Evolutionary conservation across 2,329 filamentous ascomycete genomes (phyloP).

Genomic region (Davidsoniella australis): DNA sequence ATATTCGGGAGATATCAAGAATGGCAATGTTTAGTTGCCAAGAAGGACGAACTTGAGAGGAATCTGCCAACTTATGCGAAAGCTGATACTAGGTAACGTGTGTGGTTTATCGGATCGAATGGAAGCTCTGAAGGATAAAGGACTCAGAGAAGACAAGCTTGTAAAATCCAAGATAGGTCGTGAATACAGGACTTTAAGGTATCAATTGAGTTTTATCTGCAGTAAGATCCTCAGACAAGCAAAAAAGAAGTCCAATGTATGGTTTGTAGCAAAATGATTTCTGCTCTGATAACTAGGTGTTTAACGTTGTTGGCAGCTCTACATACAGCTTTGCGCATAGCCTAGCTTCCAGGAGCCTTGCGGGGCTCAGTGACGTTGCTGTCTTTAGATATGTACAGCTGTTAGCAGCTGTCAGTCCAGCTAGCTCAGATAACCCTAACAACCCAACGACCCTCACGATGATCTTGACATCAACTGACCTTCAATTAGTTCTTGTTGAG

Average conservation of each 20-base stretch:
- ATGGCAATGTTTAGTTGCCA: background rate
- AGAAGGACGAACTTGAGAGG: background rate
- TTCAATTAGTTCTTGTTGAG: no score
- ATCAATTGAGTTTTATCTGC: no score
- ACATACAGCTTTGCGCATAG: background rate
- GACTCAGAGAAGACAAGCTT: background rate
- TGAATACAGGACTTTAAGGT: no score
- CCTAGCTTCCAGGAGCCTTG: constrained; percentile 6
- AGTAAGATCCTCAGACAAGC: no score
- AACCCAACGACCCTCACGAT: no score
- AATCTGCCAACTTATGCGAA: constrained; percentile 1
- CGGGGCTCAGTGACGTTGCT: constrained; percentile 4
- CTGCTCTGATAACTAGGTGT: no score
- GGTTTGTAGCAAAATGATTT: no score
- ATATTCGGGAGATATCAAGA: background rate
- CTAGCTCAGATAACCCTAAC: background rate
- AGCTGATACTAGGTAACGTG: background rate
- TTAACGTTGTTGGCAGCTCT: constrained; percentile 2
- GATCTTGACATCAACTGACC: no score
- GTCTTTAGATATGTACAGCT: background rate
- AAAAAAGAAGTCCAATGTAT: no score
- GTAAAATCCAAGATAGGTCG: background rate
- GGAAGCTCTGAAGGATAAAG: background rate
- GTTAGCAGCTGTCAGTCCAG: background rate
- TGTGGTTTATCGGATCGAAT: no score